Conservation (phyloP, 257 asterid species). For the Salvia rosmarinus region DNA sequence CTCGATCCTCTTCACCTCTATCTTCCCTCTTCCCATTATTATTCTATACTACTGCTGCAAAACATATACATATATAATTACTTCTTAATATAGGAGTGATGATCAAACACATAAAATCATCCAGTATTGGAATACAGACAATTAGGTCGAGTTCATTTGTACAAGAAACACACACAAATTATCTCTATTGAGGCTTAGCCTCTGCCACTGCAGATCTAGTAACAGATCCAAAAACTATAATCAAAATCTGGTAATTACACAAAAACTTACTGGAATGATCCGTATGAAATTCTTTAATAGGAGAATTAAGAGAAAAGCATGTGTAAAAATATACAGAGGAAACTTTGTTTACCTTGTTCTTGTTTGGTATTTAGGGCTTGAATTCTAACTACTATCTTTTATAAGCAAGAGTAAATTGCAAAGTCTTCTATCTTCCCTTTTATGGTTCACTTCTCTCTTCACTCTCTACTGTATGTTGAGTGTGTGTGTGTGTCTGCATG, state of each 20-base stretch:
- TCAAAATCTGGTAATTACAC: conserved; percentile 32
- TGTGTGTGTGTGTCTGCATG: conserved; percentile 27
- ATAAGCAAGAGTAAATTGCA: conserved; percentile 23
- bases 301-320: conserved; percentile 31
- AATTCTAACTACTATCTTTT: background rate
- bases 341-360: conserved; percentile 40
- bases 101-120: background rate
- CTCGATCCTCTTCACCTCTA: conserved; percentile 84
- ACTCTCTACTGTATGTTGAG: too few species aligned
- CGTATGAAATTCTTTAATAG: conserved; percentile 36
- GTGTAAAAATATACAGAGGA: background rate
- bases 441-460: too few species aligned
- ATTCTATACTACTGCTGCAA: background rate
- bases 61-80: too few species aligned
- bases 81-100: too few species aligned
- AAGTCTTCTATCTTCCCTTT: conserved; percentile 25
- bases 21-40: conserved; percentile 79
- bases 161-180: conserved; percentile 9
- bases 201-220: background rate
- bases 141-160: conserved; percentile 8
- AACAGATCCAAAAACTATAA: conserved; percentile 25
- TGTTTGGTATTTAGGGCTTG: conserved; percentile 46
- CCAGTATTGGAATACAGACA: conserved; percentile 32
- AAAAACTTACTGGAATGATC: conserved; percentile 37
- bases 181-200: conserved; percentile 18